Conservation (phyloP, 2,329 filamentous ascomycete species). For the Claviceps africana region DNA sequence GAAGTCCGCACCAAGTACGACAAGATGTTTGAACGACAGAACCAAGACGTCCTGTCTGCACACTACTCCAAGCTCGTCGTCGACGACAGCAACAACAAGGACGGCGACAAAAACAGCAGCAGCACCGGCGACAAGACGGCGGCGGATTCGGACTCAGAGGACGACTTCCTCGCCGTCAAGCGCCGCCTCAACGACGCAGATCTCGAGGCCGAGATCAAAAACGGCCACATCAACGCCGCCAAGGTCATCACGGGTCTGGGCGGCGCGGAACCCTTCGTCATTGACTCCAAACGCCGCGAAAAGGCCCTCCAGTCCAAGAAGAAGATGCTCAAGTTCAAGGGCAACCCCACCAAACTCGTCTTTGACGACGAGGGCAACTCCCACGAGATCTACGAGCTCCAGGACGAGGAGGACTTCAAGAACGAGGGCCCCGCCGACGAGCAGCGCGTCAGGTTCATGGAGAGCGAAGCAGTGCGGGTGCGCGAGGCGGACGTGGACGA, state of each 20-base stretch:
- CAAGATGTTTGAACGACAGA: slow-evolving; percentile 92
- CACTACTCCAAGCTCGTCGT: slow-evolving; percentile 82
- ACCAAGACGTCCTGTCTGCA: slow-evolving; percentile 87
- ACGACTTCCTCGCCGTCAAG: slow-evolving; percentile 81
- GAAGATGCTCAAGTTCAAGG: slow-evolving; percentile 80
- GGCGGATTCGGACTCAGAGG: slow-evolving; percentile 14
- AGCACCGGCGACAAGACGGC: slow-evolving; percentile 50
- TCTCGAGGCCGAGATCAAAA: slow-evolving; percentile 34
- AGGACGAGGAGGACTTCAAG: slow-evolving; percentile 69
- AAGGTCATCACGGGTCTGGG: slow-evolving; percentile 55
- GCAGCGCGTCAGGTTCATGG: slow-evolving; percentile 66
- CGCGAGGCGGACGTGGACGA: slow-evolving; percentile 65
- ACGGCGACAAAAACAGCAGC: background rate
- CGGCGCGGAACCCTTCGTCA: slow-evolving; percentile 58
- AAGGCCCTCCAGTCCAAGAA: slow-evolving; percentile 95
- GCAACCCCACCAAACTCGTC: slow-evolving; percentile 69
- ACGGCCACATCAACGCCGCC: slow-evolving; percentile 26
- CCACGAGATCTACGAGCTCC: slow-evolving; percentile 76
- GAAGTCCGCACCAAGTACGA: slow-evolving; percentile 89
- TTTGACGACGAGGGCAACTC: slow-evolving; percentile 87
- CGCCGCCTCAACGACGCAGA: slow-evolving; percentile 65
- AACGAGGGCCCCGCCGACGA: slow-evolving; percentile 60
- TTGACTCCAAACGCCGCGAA: slow-evolving; percentile 90
- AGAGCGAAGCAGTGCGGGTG: slow-evolving; percentile 58
- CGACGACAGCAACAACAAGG: slow-evolving; percentile 44